Evolutionary conservation across 106 monocot species (phyloP).

Genomic region (Xerophyta viscosa): DNA sequence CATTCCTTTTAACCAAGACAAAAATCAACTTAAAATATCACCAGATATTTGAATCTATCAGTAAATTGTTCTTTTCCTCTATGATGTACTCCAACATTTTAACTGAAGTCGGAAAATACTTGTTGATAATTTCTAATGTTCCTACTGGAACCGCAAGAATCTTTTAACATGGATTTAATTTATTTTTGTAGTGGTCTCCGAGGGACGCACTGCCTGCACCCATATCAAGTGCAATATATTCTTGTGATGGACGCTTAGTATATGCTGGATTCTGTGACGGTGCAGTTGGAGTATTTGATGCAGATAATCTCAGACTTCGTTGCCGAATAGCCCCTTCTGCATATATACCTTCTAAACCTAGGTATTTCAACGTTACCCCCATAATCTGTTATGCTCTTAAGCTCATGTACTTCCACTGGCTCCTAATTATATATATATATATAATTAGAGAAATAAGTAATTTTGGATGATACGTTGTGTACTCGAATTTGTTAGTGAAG

Average conservation of each 20-base stretch:
- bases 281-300: conserved; percentile 93
- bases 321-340: conserved; percentile 79
- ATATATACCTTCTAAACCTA: conserved; percentile 35
- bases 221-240: conserved; percentile 89
- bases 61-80: background rate
- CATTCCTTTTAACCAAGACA: background rate
- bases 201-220: conserved; percentile 75
- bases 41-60: no score
- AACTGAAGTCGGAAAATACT: background rate
- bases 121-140: no score
- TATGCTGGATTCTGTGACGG: conserved; percentile 97
- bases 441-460: background rate
- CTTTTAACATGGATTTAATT: no score
- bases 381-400: background rate
- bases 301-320: conserved; percentile 64
- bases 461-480: background rate
- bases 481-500: background rate
- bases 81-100: background rate
- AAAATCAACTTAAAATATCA: no score
- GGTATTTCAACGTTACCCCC: background rate
- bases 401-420: no score
- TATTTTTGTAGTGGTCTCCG: conserved; percentile 69
- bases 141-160: no score
- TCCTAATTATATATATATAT: background rate
- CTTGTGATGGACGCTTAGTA: conserved; percentile 79